phyloP scores from a whole-genome alignment of 108 stramenopile genomes.

The Epithemia pelagica region DNA sequence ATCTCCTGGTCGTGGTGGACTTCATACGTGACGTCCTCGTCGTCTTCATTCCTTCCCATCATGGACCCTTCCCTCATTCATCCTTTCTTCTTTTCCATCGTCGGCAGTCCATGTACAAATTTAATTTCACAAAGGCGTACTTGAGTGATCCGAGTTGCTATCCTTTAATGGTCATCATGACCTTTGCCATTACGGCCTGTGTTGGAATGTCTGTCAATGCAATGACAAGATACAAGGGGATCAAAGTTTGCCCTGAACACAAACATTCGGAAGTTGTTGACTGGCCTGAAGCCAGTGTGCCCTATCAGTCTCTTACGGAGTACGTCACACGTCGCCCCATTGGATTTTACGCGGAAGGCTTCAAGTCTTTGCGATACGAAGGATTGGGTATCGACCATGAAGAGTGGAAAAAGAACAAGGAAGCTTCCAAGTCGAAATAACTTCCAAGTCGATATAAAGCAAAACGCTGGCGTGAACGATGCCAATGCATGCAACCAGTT shows the following conservation, averaged over 20 bases:
- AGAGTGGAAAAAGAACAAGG: slow-evolving; percentile 52
- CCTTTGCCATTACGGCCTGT: slow-evolving; percentile 44
- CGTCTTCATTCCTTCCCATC: background rate
- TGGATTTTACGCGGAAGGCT: slow-evolving; percentile 9
- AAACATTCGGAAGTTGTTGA: slow-evolving; percentile 19
- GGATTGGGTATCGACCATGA: slow-evolving; percentile 65
- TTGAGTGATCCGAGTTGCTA: slow-evolving; percentile 41
- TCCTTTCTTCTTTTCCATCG: slow-evolving; percentile 1
- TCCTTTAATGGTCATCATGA: slow-evolving; percentile 58
- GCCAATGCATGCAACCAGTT: background rate
- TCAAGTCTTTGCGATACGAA: slow-evolving; percentile 44
- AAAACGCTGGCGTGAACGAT: background rate
- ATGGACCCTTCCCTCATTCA: background rate
- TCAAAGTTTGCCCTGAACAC: slow-evolving; percentile 41
- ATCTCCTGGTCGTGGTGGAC: too few relatives aligned
- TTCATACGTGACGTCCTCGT: background rate
- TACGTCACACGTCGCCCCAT: background rate
- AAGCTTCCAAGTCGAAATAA: slow-evolving; percentile 10
- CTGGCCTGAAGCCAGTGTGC: background rate
- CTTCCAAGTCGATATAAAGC: background rate
- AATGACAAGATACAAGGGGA: slow-evolving; percentile 50
- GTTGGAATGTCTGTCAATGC: slow-evolving; percentile 43
- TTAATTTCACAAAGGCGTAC: slow-evolving; percentile 8
- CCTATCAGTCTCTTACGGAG: background rate
- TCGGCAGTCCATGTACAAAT: background rate